These are phyloP conservation scores for Paecilomyces variotii DNA, from an alignment of 2,329 filamentous ascomycete species.

Conservation along the genomic window DNA sequence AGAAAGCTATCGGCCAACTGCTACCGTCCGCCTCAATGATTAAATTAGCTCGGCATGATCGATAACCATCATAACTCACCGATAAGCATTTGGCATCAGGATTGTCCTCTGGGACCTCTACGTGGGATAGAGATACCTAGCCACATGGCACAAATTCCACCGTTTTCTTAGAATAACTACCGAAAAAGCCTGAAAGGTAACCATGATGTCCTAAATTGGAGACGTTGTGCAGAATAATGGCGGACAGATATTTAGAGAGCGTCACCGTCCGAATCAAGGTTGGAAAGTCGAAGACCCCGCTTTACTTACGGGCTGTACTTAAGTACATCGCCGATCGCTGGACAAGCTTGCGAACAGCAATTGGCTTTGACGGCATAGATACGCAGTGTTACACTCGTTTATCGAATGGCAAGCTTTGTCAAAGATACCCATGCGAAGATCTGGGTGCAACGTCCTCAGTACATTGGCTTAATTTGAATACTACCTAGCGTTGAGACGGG, in stretches of 20 bases:
- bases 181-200: background rate
- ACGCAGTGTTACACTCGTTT: background rate
- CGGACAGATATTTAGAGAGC: background rate
- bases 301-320: background rate
- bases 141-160: background rate
- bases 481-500: background rate
- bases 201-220: background rate
- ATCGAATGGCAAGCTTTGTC: background rate
- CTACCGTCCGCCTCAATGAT: background rate
- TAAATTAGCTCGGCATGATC: background rate
- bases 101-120: background rate
- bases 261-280: background rate
- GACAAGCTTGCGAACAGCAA: background rate
- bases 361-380: background rate
- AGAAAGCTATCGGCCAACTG: background rate
- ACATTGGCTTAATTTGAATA: background rate
- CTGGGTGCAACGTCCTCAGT: background rate
- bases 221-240: background rate
- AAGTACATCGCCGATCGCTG: background rate
- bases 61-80: background rate
- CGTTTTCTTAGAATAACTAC: background rate
- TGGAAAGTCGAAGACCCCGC: background rate
- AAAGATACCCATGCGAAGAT: background rate
- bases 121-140: background rate
- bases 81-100: background rate